Conservation (phyloP, 2,329 filamentous ascomycete genomes). For the Pseudogymnoascus sp. region DNA sequence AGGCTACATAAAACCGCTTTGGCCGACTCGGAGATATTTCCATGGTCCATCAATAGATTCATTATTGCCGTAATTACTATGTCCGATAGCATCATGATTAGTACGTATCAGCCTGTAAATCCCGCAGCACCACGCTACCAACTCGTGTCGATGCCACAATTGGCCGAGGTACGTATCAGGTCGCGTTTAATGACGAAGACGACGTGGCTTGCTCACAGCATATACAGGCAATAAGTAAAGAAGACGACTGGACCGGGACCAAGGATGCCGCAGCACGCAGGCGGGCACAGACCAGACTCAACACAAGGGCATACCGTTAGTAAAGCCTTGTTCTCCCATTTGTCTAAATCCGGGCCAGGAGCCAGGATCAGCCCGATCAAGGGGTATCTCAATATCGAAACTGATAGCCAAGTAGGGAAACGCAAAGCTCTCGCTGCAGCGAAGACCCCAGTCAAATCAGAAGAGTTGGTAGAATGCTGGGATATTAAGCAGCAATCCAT, state of each 20-base stretch:
- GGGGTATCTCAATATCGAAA: constrained; percentile 14
- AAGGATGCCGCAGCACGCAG: constrained; percentile 34
- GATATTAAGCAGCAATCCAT: constrained; percentile 27
- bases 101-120: constrained; percentile 17
- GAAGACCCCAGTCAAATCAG: constrained; percentile 21
- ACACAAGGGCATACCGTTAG: constrained; percentile 37
- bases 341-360: constrained; percentile 8
- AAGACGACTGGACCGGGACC: constrained; percentile 40
- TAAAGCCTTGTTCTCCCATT: constrained; percentile 16
- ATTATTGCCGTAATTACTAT: background rate
- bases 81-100: constrained; percentile 18
- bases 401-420: constrained; percentile 26
- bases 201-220: constrained; percentile 23
- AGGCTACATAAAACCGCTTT: background rate
- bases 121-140: constrained; percentile 21
- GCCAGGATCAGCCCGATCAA: constrained; percentile 1
- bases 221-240: constrained; percentile 29
- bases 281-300: constrained; percentile 36
- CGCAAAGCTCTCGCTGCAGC: constrained; percentile 24
- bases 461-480: constrained; percentile 30
- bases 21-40: background rate
- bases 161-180: constrained; percentile 30
- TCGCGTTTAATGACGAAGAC: constrained; percentile 11
- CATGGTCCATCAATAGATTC: background rate
- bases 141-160: constrained; percentile 30